Percentiles rank a stretch among this genome's conserved stretches.
Conservation (phyloP, 2,329 filamentous ascomycete genomes). For the Geosmithia morbida region DNA sequence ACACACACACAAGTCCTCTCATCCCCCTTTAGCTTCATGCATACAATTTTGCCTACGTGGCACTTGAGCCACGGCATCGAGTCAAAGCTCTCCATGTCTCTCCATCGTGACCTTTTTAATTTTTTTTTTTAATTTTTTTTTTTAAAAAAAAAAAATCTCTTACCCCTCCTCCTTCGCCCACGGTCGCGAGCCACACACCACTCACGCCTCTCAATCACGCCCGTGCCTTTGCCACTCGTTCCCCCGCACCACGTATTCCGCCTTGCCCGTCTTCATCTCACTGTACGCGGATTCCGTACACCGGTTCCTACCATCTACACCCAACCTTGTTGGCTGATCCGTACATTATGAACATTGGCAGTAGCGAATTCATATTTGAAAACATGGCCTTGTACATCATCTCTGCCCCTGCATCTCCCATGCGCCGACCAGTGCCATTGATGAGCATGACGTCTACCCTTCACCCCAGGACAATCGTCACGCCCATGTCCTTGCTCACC, state of each 20-base stretch:
- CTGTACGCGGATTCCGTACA: not conserved
- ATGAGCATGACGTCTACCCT: not conserved
- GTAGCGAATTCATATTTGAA: no score
- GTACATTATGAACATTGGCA: not conserved
- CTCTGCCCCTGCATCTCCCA: no score
- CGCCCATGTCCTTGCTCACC: slow-evolving; percentile 42
- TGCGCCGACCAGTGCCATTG: not conserved
- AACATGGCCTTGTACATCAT: no score
- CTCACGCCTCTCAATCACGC: not conserved
- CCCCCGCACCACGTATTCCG: not conserved
- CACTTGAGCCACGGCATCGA: not conserved
- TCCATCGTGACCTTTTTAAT: no score
- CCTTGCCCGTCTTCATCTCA: not conserved
- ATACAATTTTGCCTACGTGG: not conserved
- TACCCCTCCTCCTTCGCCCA: not conserved
- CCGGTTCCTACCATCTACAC: not conserved
- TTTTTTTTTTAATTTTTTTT: no score
- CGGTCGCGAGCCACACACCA: not conserved
- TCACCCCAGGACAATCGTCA: slow-evolving; percentile 46
- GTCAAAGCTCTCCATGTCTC: no score
- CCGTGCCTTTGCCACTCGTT: no score
- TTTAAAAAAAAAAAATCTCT: not conserved
- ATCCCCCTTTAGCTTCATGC: not conserved
- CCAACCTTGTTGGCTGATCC: not conserved
- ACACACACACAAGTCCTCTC: no score